These are phyloP conservation scores for Eutrema salsugineum DNA, from an alignment of 441 rosid genomes.

Conservation along the genomic window DNA sequence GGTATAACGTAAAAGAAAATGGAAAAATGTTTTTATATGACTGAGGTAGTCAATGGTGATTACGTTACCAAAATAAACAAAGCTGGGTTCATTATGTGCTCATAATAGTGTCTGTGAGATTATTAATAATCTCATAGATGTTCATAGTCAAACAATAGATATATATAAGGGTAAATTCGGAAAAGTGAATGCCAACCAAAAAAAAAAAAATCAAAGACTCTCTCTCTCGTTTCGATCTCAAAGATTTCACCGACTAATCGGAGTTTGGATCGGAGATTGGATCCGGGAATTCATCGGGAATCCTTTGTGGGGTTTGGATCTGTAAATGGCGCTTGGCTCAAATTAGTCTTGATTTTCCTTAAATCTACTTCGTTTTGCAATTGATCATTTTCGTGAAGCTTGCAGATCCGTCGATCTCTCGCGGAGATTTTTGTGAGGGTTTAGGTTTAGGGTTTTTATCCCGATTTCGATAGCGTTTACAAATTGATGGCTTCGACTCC, in stretches of 20 bases:
- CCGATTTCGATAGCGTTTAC: not conserved
- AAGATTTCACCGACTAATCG: slow-evolving; percentile 30
- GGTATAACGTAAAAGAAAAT: not conserved
- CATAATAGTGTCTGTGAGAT: not conserved
- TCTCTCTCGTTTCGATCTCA: slow-evolving; percentile 14
- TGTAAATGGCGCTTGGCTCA: not conserved
- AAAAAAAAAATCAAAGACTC: not conserved
- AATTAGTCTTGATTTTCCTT: not conserved
- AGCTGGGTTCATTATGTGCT: slow-evolving; percentile 12
- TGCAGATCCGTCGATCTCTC: slow-evolving; percentile 16
- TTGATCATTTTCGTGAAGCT: slow-evolving; percentile 7
- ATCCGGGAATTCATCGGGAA: slow-evolving; percentile 2
- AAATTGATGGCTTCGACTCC: slow-evolving; percentile 70
- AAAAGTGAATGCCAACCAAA: not conserved
- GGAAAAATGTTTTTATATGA: not conserved
- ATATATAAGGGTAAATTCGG: slow-evolving; percentile 25
- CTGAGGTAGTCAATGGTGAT: not conserved
- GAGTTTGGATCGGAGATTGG: slow-evolving; percentile 11
- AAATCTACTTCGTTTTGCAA: not conserved
- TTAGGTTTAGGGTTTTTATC: slow-evolving; percentile 22
- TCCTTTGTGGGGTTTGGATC: slow-evolving; percentile 5
- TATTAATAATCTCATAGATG: not conserved
- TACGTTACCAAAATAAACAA: not conserved
- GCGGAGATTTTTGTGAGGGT: slow-evolving; percentile 14
- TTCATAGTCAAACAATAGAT: not conserved